Percentiles rank a stretch among this genome's conserved stretches.
Conservation (phyloP, 2,329 filamentous ascomycete genomes). For the Diaporthe capsici region DNA sequence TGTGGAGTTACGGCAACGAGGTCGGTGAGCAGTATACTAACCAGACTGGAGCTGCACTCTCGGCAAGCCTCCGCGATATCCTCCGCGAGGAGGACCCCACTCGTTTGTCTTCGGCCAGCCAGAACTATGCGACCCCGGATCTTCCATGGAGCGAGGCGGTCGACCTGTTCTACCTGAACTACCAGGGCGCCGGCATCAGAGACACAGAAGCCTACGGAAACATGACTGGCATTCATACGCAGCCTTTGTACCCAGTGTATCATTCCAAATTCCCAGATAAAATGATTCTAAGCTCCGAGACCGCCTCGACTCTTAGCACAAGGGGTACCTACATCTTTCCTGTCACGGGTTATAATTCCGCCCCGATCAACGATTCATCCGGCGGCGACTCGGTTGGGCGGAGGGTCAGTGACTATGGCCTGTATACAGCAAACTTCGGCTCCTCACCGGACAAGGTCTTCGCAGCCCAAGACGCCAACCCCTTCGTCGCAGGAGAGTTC, state of each 20-base stretch:
- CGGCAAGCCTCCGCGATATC: slow-evolving; percentile 57
- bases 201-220: slow-evolving; percentile 44
- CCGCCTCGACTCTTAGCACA: slow-evolving; percentile 61
- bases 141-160: slow-evolving; percentile 56
- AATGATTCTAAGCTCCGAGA: slow-evolving; percentile 60
- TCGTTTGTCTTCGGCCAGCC: slow-evolving; percentile 58
- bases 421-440: slow-evolving; percentile 63
- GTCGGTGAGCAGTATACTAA: slow-evolving; percentile 61
- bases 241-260: slow-evolving; percentile 57
- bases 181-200: slow-evolving; percentile 66
- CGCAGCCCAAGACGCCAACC: slow-evolving; percentile 59
- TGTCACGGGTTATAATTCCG: slow-evolving; percentile 56
- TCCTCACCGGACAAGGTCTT: slow-evolving; percentile 69
- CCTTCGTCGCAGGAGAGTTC: slow-evolving; percentile 67
- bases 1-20: slow-evolving; percentile 70
- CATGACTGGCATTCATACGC: slow-evolving; percentile 47
- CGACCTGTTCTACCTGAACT: slow-evolving; percentile 67
- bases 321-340: slow-evolving; percentile 68
- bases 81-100: slow-evolving; percentile 62
- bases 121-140: slow-evolving; percentile 61
- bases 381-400: slow-evolving; percentile 55
- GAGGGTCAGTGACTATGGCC: slow-evolving; percentile 65
- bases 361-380: slow-evolving; percentile 53
- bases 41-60: slow-evolving; percentile 50
- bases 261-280: slow-evolving; percentile 61